Evolutionary conservation across 1,284 basidiomycete species (phyloP).

Genomic region (Pholiota adiposa): DNA sequence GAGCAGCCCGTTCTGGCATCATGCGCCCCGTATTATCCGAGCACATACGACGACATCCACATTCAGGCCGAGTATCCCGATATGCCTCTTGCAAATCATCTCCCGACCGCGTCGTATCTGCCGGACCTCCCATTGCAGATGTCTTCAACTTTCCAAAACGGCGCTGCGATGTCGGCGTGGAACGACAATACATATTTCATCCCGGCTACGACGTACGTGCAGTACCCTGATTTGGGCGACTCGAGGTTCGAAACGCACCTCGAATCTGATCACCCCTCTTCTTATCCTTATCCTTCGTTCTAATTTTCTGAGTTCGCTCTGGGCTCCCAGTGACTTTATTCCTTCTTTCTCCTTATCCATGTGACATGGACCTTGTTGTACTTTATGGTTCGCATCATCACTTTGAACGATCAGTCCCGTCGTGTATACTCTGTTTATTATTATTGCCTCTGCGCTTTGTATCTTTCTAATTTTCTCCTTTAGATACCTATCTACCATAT

Average conservation of each 20-base stretch:
- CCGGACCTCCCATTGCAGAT: background rate
- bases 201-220: background rate
- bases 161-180: background rate
- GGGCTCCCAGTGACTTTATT: no score
- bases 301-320: background rate
- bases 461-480: background rate
- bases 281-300: background rate
- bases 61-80: conserved; percentile 1
- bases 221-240: conserved; percentile 1
- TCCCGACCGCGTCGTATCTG: background rate
- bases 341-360: background rate
- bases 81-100: conserved; percentile 2
- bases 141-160: background rate
- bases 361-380: background rate
- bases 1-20: background rate
- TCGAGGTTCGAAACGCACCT: background rate
- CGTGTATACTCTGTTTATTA: background rate
- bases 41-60: background rate
- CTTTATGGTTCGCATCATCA: background rate
- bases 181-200: conserved; percentile 2
- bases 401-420: background rate
- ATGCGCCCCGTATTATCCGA: conserved; percentile 4
- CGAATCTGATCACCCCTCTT: background rate
- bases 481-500: background rate
- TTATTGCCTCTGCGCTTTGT: conserved; percentile 1